Evolutionary conservation across 1,284 basidiomycete species (phyloP), one percentile per base, ranked within the genome.

Genomic region (Gastroboletus turbinatus): DNA sequence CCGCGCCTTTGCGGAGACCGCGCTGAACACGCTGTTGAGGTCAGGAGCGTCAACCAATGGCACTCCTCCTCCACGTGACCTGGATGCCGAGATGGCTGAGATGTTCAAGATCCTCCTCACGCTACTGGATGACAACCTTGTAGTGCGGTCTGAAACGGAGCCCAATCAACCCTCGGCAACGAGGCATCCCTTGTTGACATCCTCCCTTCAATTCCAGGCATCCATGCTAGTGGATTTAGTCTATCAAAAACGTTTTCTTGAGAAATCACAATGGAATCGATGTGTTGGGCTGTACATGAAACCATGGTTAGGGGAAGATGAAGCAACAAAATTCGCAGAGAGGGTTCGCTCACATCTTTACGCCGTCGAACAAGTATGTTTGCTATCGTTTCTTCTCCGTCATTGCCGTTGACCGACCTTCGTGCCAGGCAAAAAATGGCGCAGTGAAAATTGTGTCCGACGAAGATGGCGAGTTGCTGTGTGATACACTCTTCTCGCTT

Each of bases 401-500:
- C 42, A 42, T 52, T 46, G n/a, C 43, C 45, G 46, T 45, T 57
- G 53, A 57, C 57, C 36, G 25, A 59, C 29, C 38, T 46, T 46
- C 50, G 39, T 56, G 57, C 40, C 48, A 89, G 83, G 84, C 79
- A 16, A 87, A 85, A 63, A 67, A 82, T 67, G 75, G 77, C 36
- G 67, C 71, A 60, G 63, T 72, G 54, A 58, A 73, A 50, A 66
- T 65, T 56, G 73, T 77, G 60, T 73, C 84, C 64, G 81, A 82
- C 36, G 88, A 88, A 62, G 93, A 92, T 67, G 90, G 87, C 54
- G 93, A 96, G 72, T 75, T 96, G 50, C 79, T 98, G 46, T 96
- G 94, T 73, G 88, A 98, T 70, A 95, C 89, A 1, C 83, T 95
- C 53, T 99, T 99, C 79, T 98, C 95, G 33, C 82, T 99, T 57